A percentile compares a stretch with the other conserved stretches of the same genome.
phyloP scores from a whole-genome alignment of 2,329 filamentous ascomycete genomes.

The Grosmannia clavigera region DNA sequence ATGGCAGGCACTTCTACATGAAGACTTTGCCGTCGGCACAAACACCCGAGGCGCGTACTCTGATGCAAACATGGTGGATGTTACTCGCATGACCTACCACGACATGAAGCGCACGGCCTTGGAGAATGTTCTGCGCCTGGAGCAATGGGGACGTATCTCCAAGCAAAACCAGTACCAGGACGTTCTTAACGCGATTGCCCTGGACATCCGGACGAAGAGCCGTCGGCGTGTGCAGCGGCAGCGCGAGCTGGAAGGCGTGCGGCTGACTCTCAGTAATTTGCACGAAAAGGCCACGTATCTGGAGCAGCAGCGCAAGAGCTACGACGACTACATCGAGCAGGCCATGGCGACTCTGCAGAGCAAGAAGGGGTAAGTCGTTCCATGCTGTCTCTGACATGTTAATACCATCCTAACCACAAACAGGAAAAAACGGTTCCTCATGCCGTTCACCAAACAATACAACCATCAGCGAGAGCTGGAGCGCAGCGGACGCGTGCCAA shows the following conservation, averaged over 20 bases:
- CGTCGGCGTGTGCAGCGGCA: conserved; percentile 82
- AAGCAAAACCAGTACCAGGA: conserved; percentile 91
- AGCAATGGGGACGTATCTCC: conserved; percentile 80
- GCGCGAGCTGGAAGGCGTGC: conserved; percentile 76
- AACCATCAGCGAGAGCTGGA: conserved; percentile 96
- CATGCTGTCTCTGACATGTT: background rate
- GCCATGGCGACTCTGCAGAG: conserved; percentile 95
- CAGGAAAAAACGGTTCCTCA: conserved; percentile 79
- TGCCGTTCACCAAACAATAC: conserved; percentile 98
- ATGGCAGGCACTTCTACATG: conserved; percentile 69
- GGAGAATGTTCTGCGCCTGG: conserved; percentile 84
- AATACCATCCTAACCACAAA: conserved; percentile 6
- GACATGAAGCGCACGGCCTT: conserved; percentile 87
- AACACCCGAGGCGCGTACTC: conserved; percentile 76
- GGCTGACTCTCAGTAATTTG: conserved; percentile 60
- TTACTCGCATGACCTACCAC: conserved; percentile 78
- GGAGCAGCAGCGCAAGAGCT: conserved; percentile 90
- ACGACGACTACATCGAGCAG: conserved; percentile 98
- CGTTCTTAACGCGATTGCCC: conserved; percentile 89
- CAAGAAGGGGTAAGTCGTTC: conserved; percentile 63
- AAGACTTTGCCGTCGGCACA: conserved; percentile 62
- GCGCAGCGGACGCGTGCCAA: conserved; percentile 81
- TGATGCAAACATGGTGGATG: conserved; percentile 77
- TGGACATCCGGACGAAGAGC: conserved; percentile 96
- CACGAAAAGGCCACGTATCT: conserved; percentile 84